Evolutionary conservation across 176 grass and related monocot genomes (phyloP).

Genomic region (Zea luxurians): DNA sequence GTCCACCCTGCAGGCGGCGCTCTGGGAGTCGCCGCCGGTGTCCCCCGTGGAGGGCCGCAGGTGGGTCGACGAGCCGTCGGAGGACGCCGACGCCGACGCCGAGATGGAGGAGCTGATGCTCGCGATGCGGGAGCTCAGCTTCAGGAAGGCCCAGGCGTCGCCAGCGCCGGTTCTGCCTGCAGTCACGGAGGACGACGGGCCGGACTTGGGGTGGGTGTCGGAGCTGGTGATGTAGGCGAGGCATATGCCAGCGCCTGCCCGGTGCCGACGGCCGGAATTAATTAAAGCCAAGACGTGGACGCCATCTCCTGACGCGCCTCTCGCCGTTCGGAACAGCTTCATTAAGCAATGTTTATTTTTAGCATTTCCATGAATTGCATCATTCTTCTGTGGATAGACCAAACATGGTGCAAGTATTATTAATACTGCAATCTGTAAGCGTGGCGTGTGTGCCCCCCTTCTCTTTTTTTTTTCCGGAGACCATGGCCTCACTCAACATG

Average conservation of each 20-base stretch:
- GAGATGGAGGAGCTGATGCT: constrained; percentile 64
- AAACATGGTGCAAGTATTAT: constrained; percentile 39
- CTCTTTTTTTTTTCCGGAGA: constrained; percentile 10
- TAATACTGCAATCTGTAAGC: constrained; percentile 28
- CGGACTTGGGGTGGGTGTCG: constrained; percentile 84
- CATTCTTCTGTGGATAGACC: constrained; percentile 63
- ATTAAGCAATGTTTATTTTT: constrained; percentile 18
- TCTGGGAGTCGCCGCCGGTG: constrained; percentile 75
- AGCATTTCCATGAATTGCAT: constrained; percentile 31
- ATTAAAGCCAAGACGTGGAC: background rate
- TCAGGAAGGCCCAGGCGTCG: constrained; percentile 49
- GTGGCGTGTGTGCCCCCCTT: constrained; percentile 4
- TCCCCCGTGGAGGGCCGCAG: constrained; percentile 50
- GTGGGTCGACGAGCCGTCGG: constrained; percentile 19
- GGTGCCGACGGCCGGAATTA: background rate
- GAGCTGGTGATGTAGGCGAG: constrained; percentile 52
- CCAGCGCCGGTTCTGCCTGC: constrained; percentile 24
- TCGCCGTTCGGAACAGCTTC: constrained; percentile 15
- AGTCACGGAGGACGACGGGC: constrained; percentile 53
- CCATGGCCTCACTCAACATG: constrained; percentile 1
- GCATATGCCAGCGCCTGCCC: background rate
- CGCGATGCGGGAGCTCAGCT: constrained; percentile 61
- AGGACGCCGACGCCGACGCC: background rate
- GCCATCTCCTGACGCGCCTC: background rate
- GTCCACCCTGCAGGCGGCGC: constrained; percentile 45